Percentiles rank a stretch among this genome's conserved stretches.
These are phyloP conservation scores for Diutina siamensis DNA, from an alignment of 1,139 yeast species.

Conservation along the genomic window DNA sequence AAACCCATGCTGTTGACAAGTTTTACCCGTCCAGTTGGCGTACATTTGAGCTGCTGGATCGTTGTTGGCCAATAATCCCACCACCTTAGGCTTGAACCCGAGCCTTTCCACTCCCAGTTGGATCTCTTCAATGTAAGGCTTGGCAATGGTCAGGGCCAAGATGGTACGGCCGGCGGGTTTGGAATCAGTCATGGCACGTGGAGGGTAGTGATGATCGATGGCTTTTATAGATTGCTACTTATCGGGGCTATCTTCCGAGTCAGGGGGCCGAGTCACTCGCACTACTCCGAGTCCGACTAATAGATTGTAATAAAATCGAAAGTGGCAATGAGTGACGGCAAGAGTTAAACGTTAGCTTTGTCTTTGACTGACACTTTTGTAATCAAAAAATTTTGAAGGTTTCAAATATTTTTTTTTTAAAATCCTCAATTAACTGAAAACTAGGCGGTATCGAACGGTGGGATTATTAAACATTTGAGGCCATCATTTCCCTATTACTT, in stretches of 20 bases:
- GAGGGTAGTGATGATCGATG: neutral
- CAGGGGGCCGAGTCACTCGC: neutral
- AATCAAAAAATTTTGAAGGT: no score
- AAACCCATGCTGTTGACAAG: slow-evolving; percentile 79
- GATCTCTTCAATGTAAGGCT: slow-evolving; percentile 67
- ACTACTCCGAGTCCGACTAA: no score
- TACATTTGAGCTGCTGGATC: slow-evolving; percentile 96
- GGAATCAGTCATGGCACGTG: slow-evolving; percentile 4
- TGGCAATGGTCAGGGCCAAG: slow-evolving; percentile 79
- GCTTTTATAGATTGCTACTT: neutral
- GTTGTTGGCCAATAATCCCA: slow-evolving; percentile 81
- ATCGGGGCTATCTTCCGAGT: neutral
- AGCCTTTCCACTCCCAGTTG: slow-evolving; percentile 43
- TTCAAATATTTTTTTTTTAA: no score
- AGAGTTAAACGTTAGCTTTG: no score
- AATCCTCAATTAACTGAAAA: no score
- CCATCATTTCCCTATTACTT: no score
- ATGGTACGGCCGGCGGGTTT: slow-evolving; percentile 66
- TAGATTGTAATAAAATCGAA: no score
- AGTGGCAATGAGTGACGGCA: no score
- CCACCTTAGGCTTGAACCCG: slow-evolving; percentile 54
- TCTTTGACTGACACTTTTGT: no score
- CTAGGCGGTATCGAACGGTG: no score
- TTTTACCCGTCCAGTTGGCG: slow-evolving; percentile 92
- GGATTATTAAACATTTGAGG: no score